Percentiles rank a stretch among this genome's conserved stretches.
Conservation (phyloP, 345 rosid genomes). For the Raphanus sativus region DNA sequence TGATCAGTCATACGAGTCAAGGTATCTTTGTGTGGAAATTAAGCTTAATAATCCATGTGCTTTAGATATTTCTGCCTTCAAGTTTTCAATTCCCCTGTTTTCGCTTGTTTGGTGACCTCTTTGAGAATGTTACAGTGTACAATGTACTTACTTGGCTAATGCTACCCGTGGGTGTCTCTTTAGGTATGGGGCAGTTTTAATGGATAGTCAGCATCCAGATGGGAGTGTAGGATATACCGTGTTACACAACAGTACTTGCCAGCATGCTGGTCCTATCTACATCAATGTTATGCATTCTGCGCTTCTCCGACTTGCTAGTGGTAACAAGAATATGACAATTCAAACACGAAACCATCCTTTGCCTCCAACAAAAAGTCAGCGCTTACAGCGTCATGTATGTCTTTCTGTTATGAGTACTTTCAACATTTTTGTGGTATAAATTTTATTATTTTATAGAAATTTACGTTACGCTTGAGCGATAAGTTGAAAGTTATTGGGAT, state of each 20-base stretch:
- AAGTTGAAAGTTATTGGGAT: constrained; percentile 16
- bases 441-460: constrained; percentile 9
- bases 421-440: constrained; percentile 5
- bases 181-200: constrained; percentile 93
- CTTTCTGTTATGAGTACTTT: constrained; percentile 13
- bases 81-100: not conserved
- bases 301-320: constrained; percentile 82
- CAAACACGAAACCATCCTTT: constrained; percentile 82
- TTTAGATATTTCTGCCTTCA: constrained; percentile 12
- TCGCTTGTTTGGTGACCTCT: not conserved
- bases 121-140: constrained; percentile 10
- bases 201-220: constrained; percentile 79
- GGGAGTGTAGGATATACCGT: constrained; percentile 91
- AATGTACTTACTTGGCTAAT: constrained; percentile 16
- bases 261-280: constrained; percentile 91
- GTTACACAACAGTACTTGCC: constrained; percentile 85
- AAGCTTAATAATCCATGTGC: constrained; percentile 14
- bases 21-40: constrained; percentile 45
- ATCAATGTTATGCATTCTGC: constrained; percentile 91
- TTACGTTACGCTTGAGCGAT: constrained; percentile 3
- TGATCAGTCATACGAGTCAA: constrained; percentile 88
- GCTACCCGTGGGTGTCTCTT: constrained; percentile 22
- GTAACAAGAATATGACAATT: constrained; percentile 75
- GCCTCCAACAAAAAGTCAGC: constrained; percentile 84
- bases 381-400: constrained; percentile 74